phyloP scores from a whole-genome alignment of 345 rosid genomes.

The Eucalyptus regnans region DNA sequence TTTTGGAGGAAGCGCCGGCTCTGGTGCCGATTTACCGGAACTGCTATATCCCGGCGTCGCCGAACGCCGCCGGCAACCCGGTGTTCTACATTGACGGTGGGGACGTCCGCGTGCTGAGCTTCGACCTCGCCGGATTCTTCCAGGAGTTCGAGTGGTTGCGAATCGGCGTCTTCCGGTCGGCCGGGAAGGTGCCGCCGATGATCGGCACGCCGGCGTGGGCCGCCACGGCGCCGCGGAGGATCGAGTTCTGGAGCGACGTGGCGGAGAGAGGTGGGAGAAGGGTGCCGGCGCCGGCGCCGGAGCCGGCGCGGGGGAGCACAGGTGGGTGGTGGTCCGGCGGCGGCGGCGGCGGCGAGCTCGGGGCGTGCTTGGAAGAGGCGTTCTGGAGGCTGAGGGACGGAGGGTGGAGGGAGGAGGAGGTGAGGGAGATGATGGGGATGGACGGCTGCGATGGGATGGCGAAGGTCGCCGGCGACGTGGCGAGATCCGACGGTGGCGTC shows the following conservation, averaged over 20 bases:
- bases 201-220: slow-evolving; percentile 44
- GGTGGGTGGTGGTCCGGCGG: slow-evolving; percentile 39
- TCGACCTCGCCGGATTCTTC: slow-evolving; percentile 57
- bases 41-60: slow-evolving; percentile 53
- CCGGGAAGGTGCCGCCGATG: not conserved
- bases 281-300: slow-evolving; percentile 4
- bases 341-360: not conserved
- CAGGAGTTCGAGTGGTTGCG: slow-evolving; percentile 21
- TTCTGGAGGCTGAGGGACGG: slow-evolving; percentile 60
- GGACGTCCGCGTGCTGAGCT: slow-evolving; percentile 35
- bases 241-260: slow-evolving; percentile 72
- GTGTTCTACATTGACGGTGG: slow-evolving; percentile 51
- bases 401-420: slow-evolving; percentile 84
- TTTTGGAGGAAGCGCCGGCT: slow-evolving; percentile 32
- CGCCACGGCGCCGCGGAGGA: slow-evolving; percentile 23
- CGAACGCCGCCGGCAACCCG: slow-evolving; percentile 54
- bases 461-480: not conserved
- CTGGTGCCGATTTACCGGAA: slow-evolving; percentile 53
- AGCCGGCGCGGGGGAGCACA: not conserved
- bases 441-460: slow-evolving; percentile 15
- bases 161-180: not conserved
- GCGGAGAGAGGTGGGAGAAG: slow-evolving; percentile 45
- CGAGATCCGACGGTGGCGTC: not conserved
- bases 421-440: slow-evolving; percentile 62
- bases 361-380: slow-evolving; percentile 48